phyloP scores from a whole-genome alignment of 1,139 yeast genomes.

The Saccharomyces uvarum region DNA sequence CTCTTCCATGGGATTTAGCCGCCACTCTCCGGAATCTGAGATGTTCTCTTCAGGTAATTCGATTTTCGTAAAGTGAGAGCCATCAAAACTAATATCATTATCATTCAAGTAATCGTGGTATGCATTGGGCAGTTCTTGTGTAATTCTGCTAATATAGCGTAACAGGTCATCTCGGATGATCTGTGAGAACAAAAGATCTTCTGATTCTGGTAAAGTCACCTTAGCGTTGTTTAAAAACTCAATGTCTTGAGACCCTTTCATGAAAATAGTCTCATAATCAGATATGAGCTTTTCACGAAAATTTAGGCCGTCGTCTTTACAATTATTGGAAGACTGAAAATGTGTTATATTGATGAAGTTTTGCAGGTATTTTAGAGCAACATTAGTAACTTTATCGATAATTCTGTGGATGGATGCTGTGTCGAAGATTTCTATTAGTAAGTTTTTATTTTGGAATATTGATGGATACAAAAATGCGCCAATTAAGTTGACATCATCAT shows the following conservation, averaged over 20 bases:
- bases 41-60: not conserved
- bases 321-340: not conserved
- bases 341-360: constrained; percentile 1
- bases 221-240: not conserved
- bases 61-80: not conserved
- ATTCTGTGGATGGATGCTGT: constrained; percentile 1
- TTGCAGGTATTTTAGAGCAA: not conserved
- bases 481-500: constrained; percentile 3
- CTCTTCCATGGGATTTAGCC: not conserved
- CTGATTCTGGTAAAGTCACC: not conserved
- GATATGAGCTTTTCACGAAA: not conserved
- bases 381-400: not conserved
- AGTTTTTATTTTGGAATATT: not conserved
- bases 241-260: not conserved
- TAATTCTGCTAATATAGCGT: not conserved
- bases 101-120: not conserved
- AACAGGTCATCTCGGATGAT: not conserved
- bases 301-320: not conserved
- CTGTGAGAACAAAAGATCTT: not conserved
- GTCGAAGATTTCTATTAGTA: not conserved
- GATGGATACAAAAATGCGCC: constrained; percentile 5
- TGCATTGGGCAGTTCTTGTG: not conserved
- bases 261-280: not conserved
- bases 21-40: not conserved
- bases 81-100: not conserved